Evolutionary conservation across 768 basidiomycete genomes (phyloP).

Genomic region (Pholiota conissans): DNA sequence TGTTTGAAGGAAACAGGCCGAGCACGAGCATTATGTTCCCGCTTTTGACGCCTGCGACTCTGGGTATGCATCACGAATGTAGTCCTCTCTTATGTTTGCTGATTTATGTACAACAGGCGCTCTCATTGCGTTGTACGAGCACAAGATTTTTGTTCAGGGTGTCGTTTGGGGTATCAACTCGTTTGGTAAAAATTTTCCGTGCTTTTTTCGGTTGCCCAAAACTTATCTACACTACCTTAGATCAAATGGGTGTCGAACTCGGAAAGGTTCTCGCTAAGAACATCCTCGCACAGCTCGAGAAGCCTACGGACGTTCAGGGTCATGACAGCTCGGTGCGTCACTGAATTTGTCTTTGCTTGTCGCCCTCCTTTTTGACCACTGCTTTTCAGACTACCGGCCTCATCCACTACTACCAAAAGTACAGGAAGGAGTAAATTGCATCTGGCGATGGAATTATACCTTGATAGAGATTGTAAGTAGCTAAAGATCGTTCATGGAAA

Average conservation of each 20-base stretch:
- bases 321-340: conserved; percentile 85
- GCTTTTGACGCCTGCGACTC: conserved; percentile 82
- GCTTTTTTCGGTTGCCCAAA: not conserved
- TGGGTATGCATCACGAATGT: too few species aligned
- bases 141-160: conserved; percentile 99
- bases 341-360: not conserved
- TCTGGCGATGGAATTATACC: not conserved
- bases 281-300: conserved; percentile 86
- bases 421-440: conserved; percentile 65
- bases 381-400: conserved; percentile 80
- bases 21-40: conserved; percentile 98
- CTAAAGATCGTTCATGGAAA: not conserved
- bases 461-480: not conserved
- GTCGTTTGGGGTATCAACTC: conserved; percentile 99
- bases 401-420: conserved; percentile 95
- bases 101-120: conserved; percentile 43
- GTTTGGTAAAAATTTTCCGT: conserved; percentile 63
- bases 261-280: conserved; percentile 97
- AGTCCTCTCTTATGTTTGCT: conserved; percentile 9
- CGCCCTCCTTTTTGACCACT: conserved; percentile 27
- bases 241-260: conserved; percentile 99
- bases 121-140: conserved; percentile 90
- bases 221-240: conserved; percentile 35
- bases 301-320: conserved; percentile 74
- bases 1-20: conserved; percentile 96